Conservation (phyloP, 164 flowering plant genomes). For the Aristolochia californica region DNA sequence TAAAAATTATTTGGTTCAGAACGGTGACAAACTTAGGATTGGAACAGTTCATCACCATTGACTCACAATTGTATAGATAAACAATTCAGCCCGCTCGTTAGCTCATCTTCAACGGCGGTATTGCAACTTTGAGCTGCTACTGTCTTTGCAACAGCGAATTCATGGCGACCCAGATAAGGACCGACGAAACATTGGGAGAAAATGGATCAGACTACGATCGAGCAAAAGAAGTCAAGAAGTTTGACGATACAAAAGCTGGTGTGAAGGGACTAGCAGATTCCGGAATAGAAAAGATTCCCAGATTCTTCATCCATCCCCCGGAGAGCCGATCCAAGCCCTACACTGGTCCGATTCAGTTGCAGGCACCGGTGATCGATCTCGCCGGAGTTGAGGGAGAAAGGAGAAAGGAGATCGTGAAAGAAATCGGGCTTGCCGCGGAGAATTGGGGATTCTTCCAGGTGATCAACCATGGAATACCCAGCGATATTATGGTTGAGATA, state of each 20-base stretch:
- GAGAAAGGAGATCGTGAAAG: constrained; percentile 14
- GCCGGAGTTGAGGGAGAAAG: constrained; percentile 9
- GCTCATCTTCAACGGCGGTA: too few species aligned
- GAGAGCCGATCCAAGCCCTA: constrained; percentile 5
- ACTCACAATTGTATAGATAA: too few species aligned
- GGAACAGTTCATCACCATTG: too few species aligned
- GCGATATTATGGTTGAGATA: constrained; percentile 26
- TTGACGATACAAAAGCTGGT: constrained; percentile 35
- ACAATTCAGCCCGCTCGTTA: too few species aligned
- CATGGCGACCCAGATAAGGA: not conserved
- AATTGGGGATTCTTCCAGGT: constrained; percentile 45
- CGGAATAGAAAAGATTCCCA: constrained; percentile 14
- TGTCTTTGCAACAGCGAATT: too few species aligned
- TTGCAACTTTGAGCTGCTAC: too few species aligned
- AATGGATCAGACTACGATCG: constrained; percentile 12
- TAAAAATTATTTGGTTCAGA: too few species aligned
- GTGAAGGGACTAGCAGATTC: constrained; percentile 34
- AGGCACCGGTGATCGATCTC: constrained; percentile 25
- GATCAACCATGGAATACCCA: constrained; percentile 39
- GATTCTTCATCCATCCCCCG: constrained; percentile 17
- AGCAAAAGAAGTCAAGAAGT: constrained; percentile 17
- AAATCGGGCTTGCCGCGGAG: constrained; percentile 21
- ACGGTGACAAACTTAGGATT: too few species aligned
- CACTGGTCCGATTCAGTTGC: not conserved
- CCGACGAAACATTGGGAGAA: not conserved